Percentiles rank a stretch among this genome's conserved stretches.
These are phyloP conservation scores for Eutypa lata DNA, from an alignment of 2,329 filamentous ascomycete species.

Conservation along the genomic window DNA sequence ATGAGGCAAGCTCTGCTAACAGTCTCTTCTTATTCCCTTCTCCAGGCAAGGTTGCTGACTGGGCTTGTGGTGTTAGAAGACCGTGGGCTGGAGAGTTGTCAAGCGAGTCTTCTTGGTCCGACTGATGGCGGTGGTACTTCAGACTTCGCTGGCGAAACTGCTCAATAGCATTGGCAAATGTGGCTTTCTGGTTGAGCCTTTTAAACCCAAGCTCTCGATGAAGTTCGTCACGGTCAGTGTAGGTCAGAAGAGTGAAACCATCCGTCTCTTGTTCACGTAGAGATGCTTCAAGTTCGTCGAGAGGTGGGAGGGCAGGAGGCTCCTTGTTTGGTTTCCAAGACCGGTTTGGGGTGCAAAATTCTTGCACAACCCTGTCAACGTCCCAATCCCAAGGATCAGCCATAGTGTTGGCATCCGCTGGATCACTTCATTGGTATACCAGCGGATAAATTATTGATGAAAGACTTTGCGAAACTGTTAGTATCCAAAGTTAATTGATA, in stretches of 20 bases:
- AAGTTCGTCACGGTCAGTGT: constrained; percentile 50
- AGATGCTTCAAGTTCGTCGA: constrained; percentile 46
- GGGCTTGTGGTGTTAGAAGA: too few relatives aligned
- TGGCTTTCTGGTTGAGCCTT: constrained; percentile 54
- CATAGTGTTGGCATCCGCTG: constrained; percentile 13
- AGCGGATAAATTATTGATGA: neutral
- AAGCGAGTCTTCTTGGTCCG: constrained; percentile 4
- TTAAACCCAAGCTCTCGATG: constrained; percentile 54
- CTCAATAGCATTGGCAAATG: constrained; percentile 55
- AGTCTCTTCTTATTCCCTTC: neutral
- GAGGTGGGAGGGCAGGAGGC: constrained; percentile 45
- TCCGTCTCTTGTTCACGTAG: constrained; percentile 63
- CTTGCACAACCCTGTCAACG: constrained; percentile 61
- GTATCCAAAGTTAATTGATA: too few relatives aligned
- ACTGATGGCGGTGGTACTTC: constrained; percentile 38
- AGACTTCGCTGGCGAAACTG: constrained; percentile 51
- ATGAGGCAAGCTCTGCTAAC: neutral
- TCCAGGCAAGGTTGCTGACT: too few relatives aligned
- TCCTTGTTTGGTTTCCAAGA: constrained; percentile 42
- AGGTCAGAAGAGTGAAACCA: constrained; percentile 61
- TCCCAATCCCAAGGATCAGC: constrained; percentile 75
- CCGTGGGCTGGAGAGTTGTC: too few relatives aligned
- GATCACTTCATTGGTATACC: neutral
- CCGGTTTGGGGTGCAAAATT: constrained; percentile 56
- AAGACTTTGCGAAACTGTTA: neutral